Evolutionary conservation across 352 stramenopile genomes (phyloP).

Genomic region (Phytopythium cucurbitacearum): DNA sequence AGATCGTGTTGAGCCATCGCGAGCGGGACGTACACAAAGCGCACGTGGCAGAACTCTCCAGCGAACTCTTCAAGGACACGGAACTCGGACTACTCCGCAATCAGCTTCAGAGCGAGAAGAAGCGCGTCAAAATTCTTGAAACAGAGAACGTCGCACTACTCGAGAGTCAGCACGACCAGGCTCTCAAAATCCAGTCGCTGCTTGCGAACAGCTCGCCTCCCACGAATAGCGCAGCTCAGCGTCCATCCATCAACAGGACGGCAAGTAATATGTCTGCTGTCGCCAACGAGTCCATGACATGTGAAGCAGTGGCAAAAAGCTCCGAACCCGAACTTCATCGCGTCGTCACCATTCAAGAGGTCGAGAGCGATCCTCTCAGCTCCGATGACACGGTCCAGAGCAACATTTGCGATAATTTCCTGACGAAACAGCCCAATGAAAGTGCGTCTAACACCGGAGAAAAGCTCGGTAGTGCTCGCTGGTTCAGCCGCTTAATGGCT

Average conservation of each 20-base stretch:
- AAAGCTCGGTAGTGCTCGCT: neutral
- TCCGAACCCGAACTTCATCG: too few relatives aligned
- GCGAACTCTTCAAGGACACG: constrained; percentile 39
- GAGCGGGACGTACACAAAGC: constrained; percentile 48
- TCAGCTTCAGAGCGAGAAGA: constrained; percentile 59
- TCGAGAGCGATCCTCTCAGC: too few relatives aligned
- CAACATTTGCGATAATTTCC: too few relatives aligned
- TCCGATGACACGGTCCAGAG: too few relatives aligned
- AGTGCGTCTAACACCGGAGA: too few relatives aligned
- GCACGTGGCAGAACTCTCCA: constrained; percentile 43
- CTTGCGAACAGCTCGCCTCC: constrained; percentile 14
- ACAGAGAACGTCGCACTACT: constrained; percentile 49
- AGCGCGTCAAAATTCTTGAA: constrained; percentile 52
- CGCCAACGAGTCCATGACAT: too few relatives aligned
- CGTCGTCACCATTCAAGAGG: too few relatives aligned
- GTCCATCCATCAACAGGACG: too few relatives aligned
- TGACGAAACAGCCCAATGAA: too few relatives aligned
- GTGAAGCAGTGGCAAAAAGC: neutral
- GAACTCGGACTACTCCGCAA: constrained; percentile 46
- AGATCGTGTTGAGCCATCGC: constrained; percentile 61
- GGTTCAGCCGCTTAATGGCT: neutral
- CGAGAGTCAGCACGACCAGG: constrained; percentile 41
- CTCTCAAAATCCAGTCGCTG: constrained; percentile 47
- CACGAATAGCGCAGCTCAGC: neutral
- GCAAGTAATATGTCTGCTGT: too few relatives aligned